Evolutionary conservation across 108 stramenopile species (phyloP), one percentile per base, ranked within the genome.

Genomic region (Asterionellopsis glacialis): DNA sequence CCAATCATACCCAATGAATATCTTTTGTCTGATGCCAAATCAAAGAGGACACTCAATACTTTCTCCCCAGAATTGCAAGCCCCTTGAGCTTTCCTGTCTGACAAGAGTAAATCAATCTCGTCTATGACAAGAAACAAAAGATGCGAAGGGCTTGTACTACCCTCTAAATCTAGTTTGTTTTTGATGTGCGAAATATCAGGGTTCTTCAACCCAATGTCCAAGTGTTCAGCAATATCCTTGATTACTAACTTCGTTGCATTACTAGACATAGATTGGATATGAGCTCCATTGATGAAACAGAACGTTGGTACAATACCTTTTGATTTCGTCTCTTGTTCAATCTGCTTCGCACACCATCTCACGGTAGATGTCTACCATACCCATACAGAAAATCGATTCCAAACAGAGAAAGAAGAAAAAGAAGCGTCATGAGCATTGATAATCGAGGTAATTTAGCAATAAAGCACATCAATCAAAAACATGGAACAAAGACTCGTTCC

Each of bases 91-190:
- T 23, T 21, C 23, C 6, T 54, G 16, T 39, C 43, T 49, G 55
- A 69, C 27, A 86, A 50, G 11, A 91, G 51, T 51, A 71, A 69
- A 47, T 91, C 90, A 15, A 91, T 73, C 68, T 91, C 90, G 65
- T 91, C 90, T 19, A 91, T 18, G 16, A 91, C 65, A 42, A 90
- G 61, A 23, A 88, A 49, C 9, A 79, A 50, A 0, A 72, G 55
- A 51, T 22, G 21, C 7, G 47, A 48, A 4, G 16, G 16, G 47
- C 9, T 15, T 23, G 53, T n/a, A 16, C 22, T 23, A 6, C 25
- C 15, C n/a, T 15, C n/a, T 15, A 22, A 3, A 23, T 27, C 15
- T 11, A 54, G 22, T n/a, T n/a, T 54, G 16, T 48, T 21, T 21
- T 48, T 21, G 19, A 48, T 4, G 9, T 21, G 19, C 2, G 16